Conservation (phyloP, 805 yeast species). For the Deakozyma indianensis region DNA sequence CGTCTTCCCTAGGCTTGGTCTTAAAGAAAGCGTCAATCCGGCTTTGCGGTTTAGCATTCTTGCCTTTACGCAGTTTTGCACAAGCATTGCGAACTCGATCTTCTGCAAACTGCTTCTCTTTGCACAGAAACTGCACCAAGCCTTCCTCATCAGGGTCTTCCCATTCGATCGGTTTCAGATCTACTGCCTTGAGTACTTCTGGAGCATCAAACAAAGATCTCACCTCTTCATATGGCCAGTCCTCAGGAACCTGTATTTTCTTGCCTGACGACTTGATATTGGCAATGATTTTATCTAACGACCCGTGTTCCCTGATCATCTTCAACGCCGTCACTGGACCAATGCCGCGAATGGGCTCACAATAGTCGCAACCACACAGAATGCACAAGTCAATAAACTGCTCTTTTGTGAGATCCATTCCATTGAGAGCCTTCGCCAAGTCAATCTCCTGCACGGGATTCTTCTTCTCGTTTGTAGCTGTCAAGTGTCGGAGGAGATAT, state of each 20-base stretch:
- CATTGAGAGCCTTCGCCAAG: constrained; percentile 53
- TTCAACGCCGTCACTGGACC: constrained; percentile 94
- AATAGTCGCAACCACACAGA: constrained; percentile 90
- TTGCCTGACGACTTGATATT: constrained; percentile 33
- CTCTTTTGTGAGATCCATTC: constrained; percentile 53
- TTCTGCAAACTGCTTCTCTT: constrained; percentile 82
- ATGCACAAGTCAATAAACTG: constrained; percentile 88
- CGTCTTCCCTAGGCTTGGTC: constrained; percentile 34
- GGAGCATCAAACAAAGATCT: constrained; percentile 73
- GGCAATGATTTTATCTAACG: constrained; percentile 65
- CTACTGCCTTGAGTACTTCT: constrained; percentile 51
- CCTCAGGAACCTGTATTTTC: constrained; percentile 78
- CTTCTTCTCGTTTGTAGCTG: constrained; percentile 88
- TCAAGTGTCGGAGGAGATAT: constrained; percentile 68
- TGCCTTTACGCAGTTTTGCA: constrained; percentile 66
- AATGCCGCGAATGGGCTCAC: constrained; percentile 87
- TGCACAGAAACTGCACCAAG: constrained; percentile 66
- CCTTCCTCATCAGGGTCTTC: constrained; percentile 76
- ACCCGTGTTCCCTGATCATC: constrained; percentile 70
- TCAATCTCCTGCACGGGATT: constrained; percentile 80
- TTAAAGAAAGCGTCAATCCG: constrained; percentile 85
- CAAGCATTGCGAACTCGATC: constrained; percentile 84
- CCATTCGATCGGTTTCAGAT: constrained; percentile 63
- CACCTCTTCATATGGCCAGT: constrained; percentile 88
- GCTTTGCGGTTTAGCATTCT: constrained; percentile 79